These are phyloP conservation scores for Dendrothele bispora DNA, from an alignment of 768 basidiomycete species.

Conservation along the genomic window DNA sequence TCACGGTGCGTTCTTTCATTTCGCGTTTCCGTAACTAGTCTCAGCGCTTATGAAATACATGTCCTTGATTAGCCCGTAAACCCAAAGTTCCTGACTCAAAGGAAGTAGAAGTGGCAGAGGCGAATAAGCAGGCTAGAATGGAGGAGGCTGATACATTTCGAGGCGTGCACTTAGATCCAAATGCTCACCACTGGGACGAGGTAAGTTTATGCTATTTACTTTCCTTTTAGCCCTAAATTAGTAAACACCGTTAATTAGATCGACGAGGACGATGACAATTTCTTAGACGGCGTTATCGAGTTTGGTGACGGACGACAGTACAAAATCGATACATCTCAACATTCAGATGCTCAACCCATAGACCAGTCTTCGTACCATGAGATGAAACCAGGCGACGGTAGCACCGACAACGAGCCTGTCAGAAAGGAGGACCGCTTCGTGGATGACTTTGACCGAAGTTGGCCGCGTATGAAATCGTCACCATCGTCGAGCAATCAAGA, in stretches of 20 bases:
- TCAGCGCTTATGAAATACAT: background rate
- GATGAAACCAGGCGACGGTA: slow-evolving; percentile 17
- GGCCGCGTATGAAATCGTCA: slow-evolving; percentile 74
- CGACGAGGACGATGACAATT: slow-evolving; percentile 92
- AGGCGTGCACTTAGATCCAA: slow-evolving; percentile 90
- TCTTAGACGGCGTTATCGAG: slow-evolving; percentile 86
- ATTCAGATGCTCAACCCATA: slow-evolving; percentile 27
- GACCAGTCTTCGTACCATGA: slow-evolving; percentile 21
- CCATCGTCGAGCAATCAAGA: slow-evolving; percentile 45
- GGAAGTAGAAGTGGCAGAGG: slow-evolving; percentile 50
- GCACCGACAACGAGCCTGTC: slow-evolving; percentile 41
- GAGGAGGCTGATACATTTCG: slow-evolving; percentile 94
- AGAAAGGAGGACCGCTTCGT: slow-evolving; percentile 86
- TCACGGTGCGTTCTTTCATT: slow-evolving; percentile 56
- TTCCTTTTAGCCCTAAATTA: slow-evolving; percentile 2
- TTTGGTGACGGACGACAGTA: slow-evolving; percentile 92
- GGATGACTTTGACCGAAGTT: slow-evolving; percentile 95
- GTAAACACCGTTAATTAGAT: slow-evolving; percentile 47
- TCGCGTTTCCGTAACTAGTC: slow-evolving; percentile 11
- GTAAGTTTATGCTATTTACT: slow-evolving; percentile 45
- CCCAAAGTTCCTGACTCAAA: slow-evolving; percentile 21
- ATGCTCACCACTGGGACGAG: slow-evolving; percentile 98
- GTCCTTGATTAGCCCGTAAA: background rate
- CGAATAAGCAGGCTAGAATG: slow-evolving; percentile 62
- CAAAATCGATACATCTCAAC: slow-evolving; percentile 61